Base-by-base conservation (phyloP, 2,329 filamentous ascomycete species). In the Cordyceps fumosorosea region DNA sequence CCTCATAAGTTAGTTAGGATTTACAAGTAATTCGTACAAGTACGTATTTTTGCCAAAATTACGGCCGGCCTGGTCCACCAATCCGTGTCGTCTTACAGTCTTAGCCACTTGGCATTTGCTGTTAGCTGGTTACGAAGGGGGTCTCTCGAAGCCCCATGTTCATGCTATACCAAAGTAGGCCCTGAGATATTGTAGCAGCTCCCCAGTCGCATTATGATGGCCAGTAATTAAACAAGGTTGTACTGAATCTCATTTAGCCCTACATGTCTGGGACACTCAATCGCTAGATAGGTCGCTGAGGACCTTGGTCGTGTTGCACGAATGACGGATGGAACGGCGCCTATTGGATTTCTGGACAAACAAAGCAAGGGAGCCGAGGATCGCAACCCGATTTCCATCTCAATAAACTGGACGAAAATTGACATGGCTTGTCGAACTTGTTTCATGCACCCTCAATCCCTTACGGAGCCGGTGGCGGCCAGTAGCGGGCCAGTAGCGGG, bases 401-500 rank as follows among this genome's bases (percentile, higher is more conserved):
- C 11, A 37, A 32, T 51, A 24, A 48, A 51, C 45, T 32, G 18
- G 40, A n/a, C 37, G 34, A 14, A 60, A 47, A 54, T 50, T 40
- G 53, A 48, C 44, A 48, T 48, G 42, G 42, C 29, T 42, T 60
- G 58, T 60, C 40, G 50, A 60, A 47, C 51, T 60, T 55, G 58
- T 54, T 60, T 60, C 58, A 60, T 60, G 50, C 58, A 55, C 40
- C 37, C 42, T 47, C 26, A 24, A 37, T 37, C 34, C 34, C 42
- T 20, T 44, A n/a, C 42, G 42, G 16, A 18, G 16, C 42, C 42
- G 7, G 42, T 48, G 18, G 40, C 50, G 42, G 37, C n/a, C 37
- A 52, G 48, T n/a, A 32, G 50, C n/a, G n/a, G n/a, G n/a, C n/a
- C 34, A 37, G 34, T 14, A 37, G 34, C 48, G 48, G 34, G 34